Evolutionary conservation across 2,329 filamentous ascomycete genomes (phyloP).

Genomic region (Exophiala sp.): DNA sequence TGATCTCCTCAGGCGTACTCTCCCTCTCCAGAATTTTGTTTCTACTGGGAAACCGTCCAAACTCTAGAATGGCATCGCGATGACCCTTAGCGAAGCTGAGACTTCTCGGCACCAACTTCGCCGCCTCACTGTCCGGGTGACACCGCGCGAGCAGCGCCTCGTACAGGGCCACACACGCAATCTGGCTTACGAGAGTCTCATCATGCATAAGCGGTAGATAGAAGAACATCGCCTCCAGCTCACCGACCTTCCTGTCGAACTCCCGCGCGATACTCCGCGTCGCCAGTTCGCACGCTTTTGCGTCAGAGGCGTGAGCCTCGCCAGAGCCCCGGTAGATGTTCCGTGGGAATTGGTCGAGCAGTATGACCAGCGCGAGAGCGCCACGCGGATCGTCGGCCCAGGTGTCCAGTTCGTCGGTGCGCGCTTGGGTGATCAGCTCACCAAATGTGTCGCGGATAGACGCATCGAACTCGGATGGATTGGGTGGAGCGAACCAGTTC

Average conservation of each 20-base stretch:
- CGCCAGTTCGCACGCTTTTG: constrained; percentile 30
- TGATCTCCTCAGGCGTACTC: constrained; percentile 16
- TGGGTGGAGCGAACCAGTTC: constrained; percentile 23
- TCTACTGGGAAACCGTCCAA: constrained; percentile 30
- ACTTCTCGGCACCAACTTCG: constrained; percentile 21
- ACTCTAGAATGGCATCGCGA: constrained; percentile 24
- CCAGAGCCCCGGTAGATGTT: constrained; percentile 36
- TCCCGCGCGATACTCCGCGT: constrained; percentile 30
- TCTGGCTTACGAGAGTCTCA: constrained; percentile 34
- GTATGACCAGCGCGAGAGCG: constrained; percentile 36
- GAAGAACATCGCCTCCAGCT: constrained; percentile 22
- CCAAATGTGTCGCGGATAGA: constrained; percentile 25
- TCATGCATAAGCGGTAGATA: constrained; percentile 39
- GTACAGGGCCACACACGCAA: constrained; percentile 28
- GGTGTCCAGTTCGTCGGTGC: constrained; percentile 22
- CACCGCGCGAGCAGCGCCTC: constrained; percentile 25
- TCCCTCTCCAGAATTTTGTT: constrained; percentile 28
- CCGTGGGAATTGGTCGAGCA: constrained; percentile 39
- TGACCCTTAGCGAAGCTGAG: constrained; percentile 25
- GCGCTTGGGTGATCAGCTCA: constrained; percentile 25
- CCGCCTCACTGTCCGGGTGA: constrained; percentile 14
- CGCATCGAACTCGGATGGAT: constrained; percentile 19
- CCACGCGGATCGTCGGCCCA: constrained; percentile 26
- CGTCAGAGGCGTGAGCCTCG: constrained; percentile 34
- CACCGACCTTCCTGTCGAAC: constrained; percentile 30